A percentile compares a stretch with the other conserved stretches of the same genome.
Conservation (phyloP, 1,284 basidiomycete genomes). For the Ustilago loliicola region DNA sequence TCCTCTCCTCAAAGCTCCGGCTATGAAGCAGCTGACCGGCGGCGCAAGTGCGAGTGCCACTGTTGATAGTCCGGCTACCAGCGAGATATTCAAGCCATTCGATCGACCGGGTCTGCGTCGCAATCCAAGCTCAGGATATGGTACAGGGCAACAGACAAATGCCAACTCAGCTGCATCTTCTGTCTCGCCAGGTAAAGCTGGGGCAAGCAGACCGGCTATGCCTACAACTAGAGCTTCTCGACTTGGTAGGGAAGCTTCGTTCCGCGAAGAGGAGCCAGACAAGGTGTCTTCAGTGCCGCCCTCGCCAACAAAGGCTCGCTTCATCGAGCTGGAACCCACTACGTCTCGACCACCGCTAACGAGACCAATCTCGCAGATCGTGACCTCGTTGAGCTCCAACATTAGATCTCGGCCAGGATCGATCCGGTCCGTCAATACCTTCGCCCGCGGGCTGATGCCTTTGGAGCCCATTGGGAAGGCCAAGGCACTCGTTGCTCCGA, state of each 20-base stretch:
- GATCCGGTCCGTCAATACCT: conserved; percentile 55
- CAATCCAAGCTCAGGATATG: conserved; percentile 47
- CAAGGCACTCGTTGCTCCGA: conserved; percentile 55
- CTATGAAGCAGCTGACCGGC: conserved; percentile 5
- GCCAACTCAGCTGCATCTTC: conserved; percentile 43
- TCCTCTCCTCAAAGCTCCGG: conserved; percentile 23
- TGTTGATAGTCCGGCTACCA: conserved; percentile 32
- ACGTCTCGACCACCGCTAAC: conserved; percentile 15
- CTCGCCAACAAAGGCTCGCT: conserved; percentile 31
- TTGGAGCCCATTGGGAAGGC: conserved; percentile 63
- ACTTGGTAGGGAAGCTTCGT: conserved; percentile 31
- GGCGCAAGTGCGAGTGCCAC: conserved; percentile 3
- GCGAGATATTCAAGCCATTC: conserved; percentile 31
- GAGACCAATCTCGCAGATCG: conserved; percentile 43
- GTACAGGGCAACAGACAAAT: conserved; percentile 18
- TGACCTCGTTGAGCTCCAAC: conserved; percentile 22
- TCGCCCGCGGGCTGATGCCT: conserved; percentile 49
- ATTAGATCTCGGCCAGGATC: conserved; percentile 51
- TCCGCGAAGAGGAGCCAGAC: conserved; percentile 28
- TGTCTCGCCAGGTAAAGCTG: conserved; percentile 39
- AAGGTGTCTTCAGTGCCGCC: conserved; percentile 13
- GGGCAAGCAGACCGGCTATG: conserved; percentile 3
- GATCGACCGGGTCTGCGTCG: conserved; percentile 45
- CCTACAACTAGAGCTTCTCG: conserved; percentile 23
- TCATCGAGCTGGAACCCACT: conserved; percentile 25